Conservation (phyloP, 78 protist genomes). For the Protostelium mycophagum region DNA sequence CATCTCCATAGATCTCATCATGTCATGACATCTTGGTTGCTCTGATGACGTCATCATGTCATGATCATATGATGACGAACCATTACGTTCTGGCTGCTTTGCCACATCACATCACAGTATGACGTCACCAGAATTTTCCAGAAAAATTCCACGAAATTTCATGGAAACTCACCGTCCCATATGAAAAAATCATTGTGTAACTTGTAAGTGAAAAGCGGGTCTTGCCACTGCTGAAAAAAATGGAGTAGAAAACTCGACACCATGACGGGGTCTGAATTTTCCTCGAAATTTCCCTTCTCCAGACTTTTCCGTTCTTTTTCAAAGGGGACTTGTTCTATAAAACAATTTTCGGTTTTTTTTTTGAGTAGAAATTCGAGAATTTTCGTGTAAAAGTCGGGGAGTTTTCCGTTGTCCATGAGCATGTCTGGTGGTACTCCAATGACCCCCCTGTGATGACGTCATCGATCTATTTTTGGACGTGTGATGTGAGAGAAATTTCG, state of each 20-base stretch:
- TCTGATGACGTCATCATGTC: no score
- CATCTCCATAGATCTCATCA: no score
- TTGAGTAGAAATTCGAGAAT: not conserved
- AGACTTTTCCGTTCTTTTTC: not conserved
- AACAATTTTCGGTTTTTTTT: not conserved
- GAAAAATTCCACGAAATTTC: no score
- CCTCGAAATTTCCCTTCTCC: not conserved
- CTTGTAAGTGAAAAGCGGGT: not conserved
- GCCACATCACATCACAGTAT: no score
- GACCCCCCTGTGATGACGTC: not conserved
- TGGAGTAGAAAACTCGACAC: not conserved
- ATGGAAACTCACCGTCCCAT: not conserved
- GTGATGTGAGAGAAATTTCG: not conserved
- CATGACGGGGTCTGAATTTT: not conserved
- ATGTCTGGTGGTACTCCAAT: not conserved
- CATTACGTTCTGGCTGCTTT: no score
- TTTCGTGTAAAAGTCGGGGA: not conserved
- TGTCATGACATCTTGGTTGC: no score
- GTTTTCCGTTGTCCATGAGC: not conserved
- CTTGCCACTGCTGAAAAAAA: not conserved
- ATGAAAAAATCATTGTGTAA: not conserved
- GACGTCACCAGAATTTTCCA: no score
- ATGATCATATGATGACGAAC: no score
- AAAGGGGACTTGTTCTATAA: not conserved
- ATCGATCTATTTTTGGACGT: no score